A percentile compares a stretch with the other conserved stretches of the same genome.
phyloP scores from a whole-genome alignment of 2,329 filamentous ascomycete genomes.

The Pseudocercospora cruenta region DNA sequence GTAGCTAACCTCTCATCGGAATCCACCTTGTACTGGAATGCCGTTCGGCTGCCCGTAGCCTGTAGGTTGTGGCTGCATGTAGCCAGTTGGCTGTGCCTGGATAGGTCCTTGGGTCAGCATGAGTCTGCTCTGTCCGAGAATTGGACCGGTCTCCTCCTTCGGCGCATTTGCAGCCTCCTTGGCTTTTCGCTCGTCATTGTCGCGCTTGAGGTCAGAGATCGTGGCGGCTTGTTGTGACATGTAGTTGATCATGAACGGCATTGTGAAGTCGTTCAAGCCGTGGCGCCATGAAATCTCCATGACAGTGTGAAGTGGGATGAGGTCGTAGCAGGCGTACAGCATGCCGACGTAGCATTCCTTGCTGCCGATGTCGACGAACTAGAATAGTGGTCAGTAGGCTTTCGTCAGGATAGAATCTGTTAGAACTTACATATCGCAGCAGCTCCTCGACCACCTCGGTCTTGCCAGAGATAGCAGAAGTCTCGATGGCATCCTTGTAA shows the following conservation, averaged over 20 bases:
- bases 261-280: slow-evolving; percentile 92
- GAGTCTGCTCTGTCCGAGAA: slow-evolving; percentile 82
- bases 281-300: slow-evolving; percentile 97
- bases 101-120: slow-evolving; percentile 93
- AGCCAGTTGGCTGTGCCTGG: slow-evolving; percentile 65
- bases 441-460: slow-evolving; percentile 91
- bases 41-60: slow-evolving; percentile 30
- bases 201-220: slow-evolving; percentile 82
- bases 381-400: slow-evolving; percentile 40
- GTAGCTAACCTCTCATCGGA: neutral
- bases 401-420: neutral
- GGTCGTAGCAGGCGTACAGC: slow-evolving; percentile 97
- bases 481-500: slow-evolving; percentile 99
- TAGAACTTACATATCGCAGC: slow-evolving; percentile 84
- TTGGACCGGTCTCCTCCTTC: slow-evolving; percentile 90
- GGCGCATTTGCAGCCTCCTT: slow-evolving; percentile 72
- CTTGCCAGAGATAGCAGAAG: slow-evolving; percentile 88
- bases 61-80: slow-evolving; percentile 60
- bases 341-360: slow-evolving; percentile 99
- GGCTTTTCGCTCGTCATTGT: slow-evolving; percentile 90
- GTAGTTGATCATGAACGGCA: slow-evolving; percentile 99
- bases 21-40: slow-evolving; percentile 14
- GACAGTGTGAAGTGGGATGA: slow-evolving; percentile 89
- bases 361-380: slow-evolving; percentile 99
- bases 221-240: slow-evolving; percentile 87